Percentiles rank a stretch among this genome's conserved stretches.
These are phyloP conservation scores for Ceratocystis papillata DNA, from an alignment of 2,329 filamentous ascomycete species.

Conservation along the genomic window DNA sequence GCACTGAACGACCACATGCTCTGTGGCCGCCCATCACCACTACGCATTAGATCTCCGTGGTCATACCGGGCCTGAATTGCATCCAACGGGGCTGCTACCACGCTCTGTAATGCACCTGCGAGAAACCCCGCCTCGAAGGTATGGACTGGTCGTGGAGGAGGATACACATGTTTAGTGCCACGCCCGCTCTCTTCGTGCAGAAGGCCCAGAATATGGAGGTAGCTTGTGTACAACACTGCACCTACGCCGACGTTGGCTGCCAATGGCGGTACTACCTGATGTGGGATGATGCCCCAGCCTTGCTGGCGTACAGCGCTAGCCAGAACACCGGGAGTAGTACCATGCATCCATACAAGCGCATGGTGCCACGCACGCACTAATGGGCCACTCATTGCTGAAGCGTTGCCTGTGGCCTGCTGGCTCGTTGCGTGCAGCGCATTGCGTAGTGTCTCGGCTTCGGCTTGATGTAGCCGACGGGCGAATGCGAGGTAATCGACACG, in stretches of 20 bases:
- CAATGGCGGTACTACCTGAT: slow-evolving; percentile 65
- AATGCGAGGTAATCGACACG: slow-evolving; percentile 70
- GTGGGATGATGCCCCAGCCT: slow-evolving; percentile 63
- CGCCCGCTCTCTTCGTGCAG: slow-evolving; percentile 54
- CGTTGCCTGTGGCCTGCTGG: not conserved
- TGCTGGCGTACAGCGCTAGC: slow-evolving; percentile 56
- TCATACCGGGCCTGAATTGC: slow-evolving; percentile 66
- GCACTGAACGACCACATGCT: slow-evolving; percentile 65
- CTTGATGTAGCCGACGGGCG: slow-evolving; percentile 33
- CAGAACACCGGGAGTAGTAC: slow-evolving; percentile 59
- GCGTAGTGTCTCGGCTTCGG: slow-evolving; percentile 27
- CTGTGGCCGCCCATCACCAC: slow-evolving; percentile 32
- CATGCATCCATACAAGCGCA: slow-evolving; percentile 43
- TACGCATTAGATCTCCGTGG: slow-evolving; percentile 38
- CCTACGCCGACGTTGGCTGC: slow-evolving; percentile 65
- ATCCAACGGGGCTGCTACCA: slow-evolving; percentile 63
- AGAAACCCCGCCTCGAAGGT: slow-evolving; percentile 61
- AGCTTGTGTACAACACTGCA: slow-evolving; percentile 63
- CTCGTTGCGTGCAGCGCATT: slow-evolving; percentile 27
- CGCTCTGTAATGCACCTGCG: slow-evolving; percentile 57
- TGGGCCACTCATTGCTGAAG: not conserved
- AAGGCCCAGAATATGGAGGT: slow-evolving; percentile 56
- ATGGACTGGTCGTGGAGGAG: slow-evolving; percentile 50
- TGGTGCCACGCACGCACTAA: slow-evolving; percentile 27
- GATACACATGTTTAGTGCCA: slow-evolving; percentile 53